Evolutionary conservation across 306 rosid genomes (phyloP).

Genomic region (Dalbergia oliveri): DNA sequence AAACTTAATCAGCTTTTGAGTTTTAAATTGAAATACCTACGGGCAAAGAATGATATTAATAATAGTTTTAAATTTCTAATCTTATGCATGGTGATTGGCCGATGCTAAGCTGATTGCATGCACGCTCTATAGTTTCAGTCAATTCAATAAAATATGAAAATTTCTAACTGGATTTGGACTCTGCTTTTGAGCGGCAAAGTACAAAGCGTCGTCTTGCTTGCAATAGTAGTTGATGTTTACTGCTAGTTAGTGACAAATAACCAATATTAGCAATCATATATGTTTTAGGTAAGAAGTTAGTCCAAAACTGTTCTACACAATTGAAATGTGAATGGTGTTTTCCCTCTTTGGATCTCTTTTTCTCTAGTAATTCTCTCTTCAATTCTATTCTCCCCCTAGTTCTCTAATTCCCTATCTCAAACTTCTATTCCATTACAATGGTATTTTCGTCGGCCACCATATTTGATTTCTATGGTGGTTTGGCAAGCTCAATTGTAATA

Average conservation of each 20-base stretch:
- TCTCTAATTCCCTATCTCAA: no score
- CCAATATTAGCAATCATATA: conserved; percentile 12
- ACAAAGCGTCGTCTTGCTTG: background rate
- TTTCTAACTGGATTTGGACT: conserved; percentile 44
- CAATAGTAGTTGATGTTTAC: background rate
- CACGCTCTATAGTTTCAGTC: conserved; percentile 13
- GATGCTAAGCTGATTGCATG: conserved; percentile 22
- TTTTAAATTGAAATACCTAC: conserved; percentile 32
- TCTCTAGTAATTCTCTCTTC: no score
- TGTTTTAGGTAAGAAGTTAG: conserved; percentile 22
- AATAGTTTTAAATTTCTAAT: conserved; percentile 41
- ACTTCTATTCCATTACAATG: no score
- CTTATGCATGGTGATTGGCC: conserved; percentile 1
- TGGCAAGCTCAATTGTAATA: no score
- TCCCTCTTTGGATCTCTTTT: no score
- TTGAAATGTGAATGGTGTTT: no score
- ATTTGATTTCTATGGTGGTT: no score
- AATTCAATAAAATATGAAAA: conserved; percentile 11
- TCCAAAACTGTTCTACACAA: background rate
- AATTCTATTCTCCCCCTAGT: no score
- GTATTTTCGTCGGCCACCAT: no score
- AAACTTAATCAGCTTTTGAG: conserved; percentile 30
- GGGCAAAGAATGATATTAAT: background rate
- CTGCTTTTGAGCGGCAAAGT: conserved; percentile 9
- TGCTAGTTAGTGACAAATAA: background rate